A percentile compares a stretch with the other conserved stretches of the same genome.
Conservation (phyloP, 1,284 basidiomycete species). For the Chalciporus sp. region DNA sequence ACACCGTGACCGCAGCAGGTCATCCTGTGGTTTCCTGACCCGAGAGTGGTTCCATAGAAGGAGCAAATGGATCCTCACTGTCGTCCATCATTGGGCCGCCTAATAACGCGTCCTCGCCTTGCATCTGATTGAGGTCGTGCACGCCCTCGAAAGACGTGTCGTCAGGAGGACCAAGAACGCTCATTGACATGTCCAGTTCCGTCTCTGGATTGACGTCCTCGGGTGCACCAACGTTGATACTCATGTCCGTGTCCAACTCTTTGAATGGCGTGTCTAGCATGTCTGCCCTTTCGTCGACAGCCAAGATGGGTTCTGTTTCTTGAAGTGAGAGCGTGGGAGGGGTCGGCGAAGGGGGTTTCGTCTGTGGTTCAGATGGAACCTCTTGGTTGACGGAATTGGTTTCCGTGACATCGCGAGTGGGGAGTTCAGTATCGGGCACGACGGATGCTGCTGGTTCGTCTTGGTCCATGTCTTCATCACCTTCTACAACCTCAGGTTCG, state of each 20-base stretch:
- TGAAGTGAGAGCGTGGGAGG: slow-evolving; percentile 48
- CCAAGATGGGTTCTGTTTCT: slow-evolving; percentile 31
- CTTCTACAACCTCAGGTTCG: slow-evolving; percentile 65
- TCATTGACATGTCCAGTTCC: slow-evolving; percentile 52
- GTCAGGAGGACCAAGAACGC: slow-evolving; percentile 65
- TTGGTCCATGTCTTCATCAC: slow-evolving; percentile 62
- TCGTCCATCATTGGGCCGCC: slow-evolving; percentile 65
- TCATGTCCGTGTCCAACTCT: slow-evolving; percentile 46
- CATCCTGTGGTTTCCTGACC: slow-evolving; percentile 16
- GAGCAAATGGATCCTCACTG: slow-evolving; percentile 57
- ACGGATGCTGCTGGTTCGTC: slow-evolving; percentile 64
- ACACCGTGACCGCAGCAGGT: neutral
- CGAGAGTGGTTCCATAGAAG: slow-evolving; percentile 26
- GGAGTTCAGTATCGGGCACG: slow-evolving; percentile 38
- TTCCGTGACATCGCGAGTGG: slow-evolving; percentile 34
- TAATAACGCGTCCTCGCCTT: slow-evolving; percentile 50
- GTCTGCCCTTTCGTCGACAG: slow-evolving; percentile 38
- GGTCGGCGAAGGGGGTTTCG: slow-evolving; percentile 66
- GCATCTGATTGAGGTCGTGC: slow-evolving; percentile 59
- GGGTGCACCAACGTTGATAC: slow-evolving; percentile 33
- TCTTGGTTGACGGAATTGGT: slow-evolving; percentile 35
- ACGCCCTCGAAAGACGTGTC: slow-evolving; percentile 57
- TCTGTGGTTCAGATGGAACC: slow-evolving; percentile 46
- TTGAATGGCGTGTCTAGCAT: slow-evolving; percentile 52
- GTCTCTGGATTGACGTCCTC: slow-evolving; percentile 34